These are phyloP conservation scores for Phytopythium delawarense DNA, from an alignment of 352 stramenopile species.

Conservation along the genomic window DNA sequence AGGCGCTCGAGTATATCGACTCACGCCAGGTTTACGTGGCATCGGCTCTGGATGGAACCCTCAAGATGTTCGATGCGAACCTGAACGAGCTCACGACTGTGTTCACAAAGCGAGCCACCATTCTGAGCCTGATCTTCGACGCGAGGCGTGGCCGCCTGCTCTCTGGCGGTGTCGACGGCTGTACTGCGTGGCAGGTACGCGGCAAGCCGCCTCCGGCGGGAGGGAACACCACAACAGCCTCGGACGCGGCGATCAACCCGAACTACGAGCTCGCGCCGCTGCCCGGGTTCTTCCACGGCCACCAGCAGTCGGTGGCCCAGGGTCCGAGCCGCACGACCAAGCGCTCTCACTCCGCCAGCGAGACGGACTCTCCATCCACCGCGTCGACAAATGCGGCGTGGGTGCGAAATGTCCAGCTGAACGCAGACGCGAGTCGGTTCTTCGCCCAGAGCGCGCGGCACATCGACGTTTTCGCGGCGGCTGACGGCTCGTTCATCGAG, in stretches of 20 bases:
- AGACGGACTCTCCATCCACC: background rate
- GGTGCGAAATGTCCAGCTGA: conserved; percentile 52
- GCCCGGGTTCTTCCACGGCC: conserved; percentile 37
- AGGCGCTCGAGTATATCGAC: conserved; percentile 57
- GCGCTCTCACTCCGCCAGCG: background rate
- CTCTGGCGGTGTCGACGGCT: conserved; percentile 60
- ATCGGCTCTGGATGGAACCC: conserved; percentile 52
- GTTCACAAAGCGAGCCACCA: conserved; percentile 38
- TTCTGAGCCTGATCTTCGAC: conserved; percentile 59
- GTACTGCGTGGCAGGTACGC: conserved; percentile 51
- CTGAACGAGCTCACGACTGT: conserved; percentile 58
- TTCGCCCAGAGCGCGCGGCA: conserved; percentile 46
- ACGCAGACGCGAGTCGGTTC: conserved; percentile 27
- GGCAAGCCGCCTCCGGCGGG: conserved; percentile 29
- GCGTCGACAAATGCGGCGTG: conserved; percentile 17
- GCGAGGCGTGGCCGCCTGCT: conserved; percentile 43
- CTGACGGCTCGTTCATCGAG: conserved; percentile 44
- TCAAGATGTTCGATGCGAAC: conserved; percentile 54
- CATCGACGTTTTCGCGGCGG: conserved; percentile 51
- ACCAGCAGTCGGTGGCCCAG: background rate
- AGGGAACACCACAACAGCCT: conserved; percentile 7
- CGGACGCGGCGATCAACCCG: conserved; percentile 41
- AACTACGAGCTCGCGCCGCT: conserved; percentile 55
- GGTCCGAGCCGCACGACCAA: background rate
- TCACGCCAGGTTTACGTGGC: conserved; percentile 59